Evolutionary conservation across 2,329 filamentous ascomycete species (phyloP).

Genomic region (Phoma sp.): DNA sequence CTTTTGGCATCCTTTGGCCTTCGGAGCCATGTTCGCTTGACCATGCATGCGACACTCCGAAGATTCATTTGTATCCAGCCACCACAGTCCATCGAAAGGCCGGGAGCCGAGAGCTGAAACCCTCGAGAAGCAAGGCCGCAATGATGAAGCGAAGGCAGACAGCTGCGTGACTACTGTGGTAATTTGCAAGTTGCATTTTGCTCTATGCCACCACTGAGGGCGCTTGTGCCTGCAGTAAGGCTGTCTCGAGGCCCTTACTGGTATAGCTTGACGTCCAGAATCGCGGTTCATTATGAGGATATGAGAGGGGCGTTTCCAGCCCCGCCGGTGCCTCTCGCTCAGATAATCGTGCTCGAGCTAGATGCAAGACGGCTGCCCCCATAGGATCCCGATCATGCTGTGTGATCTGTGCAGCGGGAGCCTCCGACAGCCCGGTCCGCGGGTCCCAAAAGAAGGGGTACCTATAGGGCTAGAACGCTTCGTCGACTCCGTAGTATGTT

Average conservation of each 20-base stretch:
- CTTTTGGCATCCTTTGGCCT: slow-evolving; percentile 7
- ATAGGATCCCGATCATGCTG: slow-evolving; percentile 1
- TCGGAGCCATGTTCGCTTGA: slow-evolving; percentile 1
- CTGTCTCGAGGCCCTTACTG: not conserved
- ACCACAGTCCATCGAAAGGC: not conserved
- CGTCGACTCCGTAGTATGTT: not conserved
- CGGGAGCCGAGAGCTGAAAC: not conserved
- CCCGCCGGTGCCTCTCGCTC: not conserved
- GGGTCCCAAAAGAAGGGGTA: not conserved
- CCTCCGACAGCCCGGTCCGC: slow-evolving; percentile 3
- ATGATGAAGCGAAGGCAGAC: not conserved
- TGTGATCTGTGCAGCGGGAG: slow-evolving; percentile 11
- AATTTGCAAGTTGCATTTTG: too few species aligned
- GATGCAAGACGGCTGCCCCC: not conserved
- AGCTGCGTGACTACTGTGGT: too few species aligned
- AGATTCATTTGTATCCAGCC: not conserved
- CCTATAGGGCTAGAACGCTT: not conserved
- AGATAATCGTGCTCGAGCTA: not conserved
- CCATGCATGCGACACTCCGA: not conserved
- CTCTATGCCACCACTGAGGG: not conserved
- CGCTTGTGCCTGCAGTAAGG: slow-evolving; percentile 1
- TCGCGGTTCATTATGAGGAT: not conserved
- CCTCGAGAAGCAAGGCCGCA: not conserved
- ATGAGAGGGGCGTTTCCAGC: not conserved
- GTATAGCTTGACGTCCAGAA: not conserved